Percentiles rank a stretch among this genome's conserved stretches.
Conservation (phyloP, 306 rosid species). For the Comarum palustre region DNA sequence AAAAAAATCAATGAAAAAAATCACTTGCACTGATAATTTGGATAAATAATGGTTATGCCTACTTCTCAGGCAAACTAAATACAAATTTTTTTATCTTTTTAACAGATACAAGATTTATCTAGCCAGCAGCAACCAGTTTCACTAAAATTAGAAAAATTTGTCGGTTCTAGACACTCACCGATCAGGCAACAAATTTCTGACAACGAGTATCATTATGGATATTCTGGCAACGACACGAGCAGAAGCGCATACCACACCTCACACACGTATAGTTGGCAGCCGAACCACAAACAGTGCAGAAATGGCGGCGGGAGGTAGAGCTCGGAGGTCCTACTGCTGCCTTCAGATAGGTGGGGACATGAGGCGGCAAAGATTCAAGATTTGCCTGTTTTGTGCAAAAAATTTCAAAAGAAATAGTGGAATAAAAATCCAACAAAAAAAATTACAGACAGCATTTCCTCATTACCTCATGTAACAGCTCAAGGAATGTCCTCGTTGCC, state of each 20-base stretch:
- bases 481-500: constrained; percentile 84
- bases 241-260: constrained; percentile 87
- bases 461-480: constrained; percentile 88
- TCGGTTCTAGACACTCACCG: constrained; percentile 15
- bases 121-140: constrained; percentile 11
- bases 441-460: neutral
- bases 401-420: neutral
- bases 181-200: constrained; percentile 86
- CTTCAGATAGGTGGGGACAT: constrained; percentile 77
- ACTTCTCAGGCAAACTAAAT: neutral
- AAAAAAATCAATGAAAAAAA: no score
- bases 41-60: neutral
- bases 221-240: constrained; percentile 78
- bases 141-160: neutral
- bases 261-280: constrained; percentile 75
- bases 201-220: constrained; percentile 97
- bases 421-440: neutral
- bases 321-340: constrained; percentile 97
- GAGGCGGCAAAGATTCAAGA: constrained; percentile 69
- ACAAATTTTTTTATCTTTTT: neutral
- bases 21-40: neutral
- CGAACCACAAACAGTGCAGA: constrained; percentile 86
- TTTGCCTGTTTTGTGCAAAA: constrained; percentile 54
- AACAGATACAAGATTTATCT: neutral
- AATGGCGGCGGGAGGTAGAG: constrained; percentile 75